Conservation (phyloP, 2,329 filamentous ascomycete genomes). For the Akanthomyces muscarius region DNA sequence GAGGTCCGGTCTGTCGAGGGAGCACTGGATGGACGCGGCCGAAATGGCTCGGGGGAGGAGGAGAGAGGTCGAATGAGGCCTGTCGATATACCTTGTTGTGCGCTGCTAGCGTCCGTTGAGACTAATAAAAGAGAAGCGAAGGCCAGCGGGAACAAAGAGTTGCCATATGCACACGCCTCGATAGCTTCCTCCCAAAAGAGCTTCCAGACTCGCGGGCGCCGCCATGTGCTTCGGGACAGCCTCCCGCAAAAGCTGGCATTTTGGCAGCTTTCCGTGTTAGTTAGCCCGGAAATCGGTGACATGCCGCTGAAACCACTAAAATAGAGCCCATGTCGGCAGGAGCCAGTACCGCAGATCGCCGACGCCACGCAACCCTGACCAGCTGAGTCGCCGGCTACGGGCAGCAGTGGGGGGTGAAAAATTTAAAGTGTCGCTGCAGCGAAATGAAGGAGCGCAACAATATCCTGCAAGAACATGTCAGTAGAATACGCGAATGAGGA, state of each 20-base stretch:
- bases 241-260: background rate
- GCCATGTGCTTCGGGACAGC: conserved; percentile 2
- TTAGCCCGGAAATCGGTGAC: background rate
- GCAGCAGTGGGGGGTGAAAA: background rate
- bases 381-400: conserved; percentile 12
- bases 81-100: conserved; percentile 2
- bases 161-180: conserved; percentile 6
- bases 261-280: background rate
- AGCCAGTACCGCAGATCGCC: conserved; percentile 14
- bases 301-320: conserved; percentile 8
- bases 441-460: background rate
- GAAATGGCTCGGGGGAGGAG: conserved; percentile 12
- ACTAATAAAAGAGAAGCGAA: background rate
- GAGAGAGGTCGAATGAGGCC: background rate
- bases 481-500: background rate
- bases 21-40: background rate
- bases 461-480: background rate
- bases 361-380: conserved; percentile 18
- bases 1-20: background rate
- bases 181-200: background rate
- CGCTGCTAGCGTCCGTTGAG: background rate
- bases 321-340: background rate
- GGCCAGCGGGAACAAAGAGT: background rate
- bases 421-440: background rate
- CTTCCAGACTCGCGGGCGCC: background rate